phyloP scores from a whole-genome alignment of 2,329 filamentous ascomycete genomes.

The Claviceps arundinis region DNA sequence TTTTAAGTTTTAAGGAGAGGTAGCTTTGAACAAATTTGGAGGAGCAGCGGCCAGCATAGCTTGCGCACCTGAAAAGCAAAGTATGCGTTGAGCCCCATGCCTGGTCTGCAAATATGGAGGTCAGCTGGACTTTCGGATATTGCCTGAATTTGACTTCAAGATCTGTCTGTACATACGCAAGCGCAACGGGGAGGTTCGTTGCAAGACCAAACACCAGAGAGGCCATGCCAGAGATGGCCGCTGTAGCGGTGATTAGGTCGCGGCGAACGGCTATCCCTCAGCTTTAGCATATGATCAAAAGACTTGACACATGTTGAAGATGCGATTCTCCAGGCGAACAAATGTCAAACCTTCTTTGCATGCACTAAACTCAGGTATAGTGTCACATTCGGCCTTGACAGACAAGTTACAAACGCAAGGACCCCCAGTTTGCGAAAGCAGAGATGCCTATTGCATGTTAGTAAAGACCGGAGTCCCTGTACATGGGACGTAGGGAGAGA shows the following conservation, averaged over 20 bases:
- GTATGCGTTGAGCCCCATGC: slow-evolving; percentile 56
- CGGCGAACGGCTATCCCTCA: slow-evolving; percentile 44
- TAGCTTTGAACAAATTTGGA: not conserved
- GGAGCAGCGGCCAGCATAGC: not conserved
- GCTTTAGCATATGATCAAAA: slow-evolving; percentile 3
- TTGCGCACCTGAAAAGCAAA: slow-evolving; percentile 44
- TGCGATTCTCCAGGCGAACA: not conserved
- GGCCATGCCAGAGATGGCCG: slow-evolving; percentile 63
- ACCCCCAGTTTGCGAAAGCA: slow-evolving; percentile 64
- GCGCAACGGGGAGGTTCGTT: slow-evolving; percentile 56
- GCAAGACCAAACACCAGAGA: slow-evolving; percentile 68
- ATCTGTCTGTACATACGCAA: slow-evolving; percentile 17
- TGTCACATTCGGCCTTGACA: slow-evolving; percentile 33
- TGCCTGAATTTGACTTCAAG: not conserved
- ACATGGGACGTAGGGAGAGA: not conserved
- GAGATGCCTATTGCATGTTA: slow-evolving; percentile 40
- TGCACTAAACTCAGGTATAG: slow-evolving; percentile 26
- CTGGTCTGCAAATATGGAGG: slow-evolving; percentile 31
- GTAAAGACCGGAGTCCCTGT: not conserved
- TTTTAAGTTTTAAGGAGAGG: not conserved
- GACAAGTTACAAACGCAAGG: slow-evolving; percentile 53
- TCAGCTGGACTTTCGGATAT: not conserved
- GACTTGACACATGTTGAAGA: not conserved
- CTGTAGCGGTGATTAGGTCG: slow-evolving; percentile 71
- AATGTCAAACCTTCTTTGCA: slow-evolving; percentile 39